Percentiles rank a stretch among this genome's conserved stretches.
phyloP scores from a whole-genome alignment of 352 stramenopile species.

The Elongisporangium anandrum region DNA sequence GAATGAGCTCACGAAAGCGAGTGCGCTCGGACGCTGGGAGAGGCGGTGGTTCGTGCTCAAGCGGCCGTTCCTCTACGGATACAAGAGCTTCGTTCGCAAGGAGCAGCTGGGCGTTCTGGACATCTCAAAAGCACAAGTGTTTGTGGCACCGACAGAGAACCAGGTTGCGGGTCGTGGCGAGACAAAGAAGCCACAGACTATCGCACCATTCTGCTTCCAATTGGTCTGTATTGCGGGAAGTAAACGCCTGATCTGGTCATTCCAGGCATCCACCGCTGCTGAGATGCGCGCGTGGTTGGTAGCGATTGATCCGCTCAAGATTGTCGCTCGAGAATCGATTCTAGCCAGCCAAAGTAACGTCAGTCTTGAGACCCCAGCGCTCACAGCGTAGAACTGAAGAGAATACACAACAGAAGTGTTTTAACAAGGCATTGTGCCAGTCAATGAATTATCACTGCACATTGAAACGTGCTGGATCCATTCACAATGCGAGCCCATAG shows the following conservation, averaged over 20 bases:
- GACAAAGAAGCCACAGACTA: neutral
- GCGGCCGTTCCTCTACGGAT: constrained; percentile 70
- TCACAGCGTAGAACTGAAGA: constrained; percentile 18
- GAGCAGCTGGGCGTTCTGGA: constrained; percentile 69
- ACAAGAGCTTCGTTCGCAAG: constrained; percentile 64
- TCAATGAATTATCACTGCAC: neutral
- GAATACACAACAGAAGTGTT: neutral
- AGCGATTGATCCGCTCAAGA: constrained; percentile 67
- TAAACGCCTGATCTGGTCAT: constrained; percentile 67
- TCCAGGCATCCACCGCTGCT: constrained; percentile 59
- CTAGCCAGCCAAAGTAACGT: constrained; percentile 12
- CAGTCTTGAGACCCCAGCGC: constrained; percentile 13
- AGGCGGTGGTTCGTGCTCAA: constrained; percentile 81
- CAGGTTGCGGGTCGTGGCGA: constrained; percentile 1
- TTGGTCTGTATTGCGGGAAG: constrained; percentile 39
- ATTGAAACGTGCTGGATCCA: neutral
- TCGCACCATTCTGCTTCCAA: constrained; percentile 64
- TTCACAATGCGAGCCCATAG: constrained; percentile 58
- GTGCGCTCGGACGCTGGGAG: constrained; percentile 32
- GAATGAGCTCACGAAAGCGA: neutral
- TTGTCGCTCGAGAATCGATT: constrained; percentile 28
- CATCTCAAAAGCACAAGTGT: constrained; percentile 56
- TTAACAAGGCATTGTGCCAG: neutral
- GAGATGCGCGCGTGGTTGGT: constrained; percentile 73
- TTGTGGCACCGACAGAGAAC: constrained; percentile 20